Evolutionary conservation across 495 filamentous ascomycete genomes (phyloP).

Genomic region (Aspergillus haitiensis): DNA sequence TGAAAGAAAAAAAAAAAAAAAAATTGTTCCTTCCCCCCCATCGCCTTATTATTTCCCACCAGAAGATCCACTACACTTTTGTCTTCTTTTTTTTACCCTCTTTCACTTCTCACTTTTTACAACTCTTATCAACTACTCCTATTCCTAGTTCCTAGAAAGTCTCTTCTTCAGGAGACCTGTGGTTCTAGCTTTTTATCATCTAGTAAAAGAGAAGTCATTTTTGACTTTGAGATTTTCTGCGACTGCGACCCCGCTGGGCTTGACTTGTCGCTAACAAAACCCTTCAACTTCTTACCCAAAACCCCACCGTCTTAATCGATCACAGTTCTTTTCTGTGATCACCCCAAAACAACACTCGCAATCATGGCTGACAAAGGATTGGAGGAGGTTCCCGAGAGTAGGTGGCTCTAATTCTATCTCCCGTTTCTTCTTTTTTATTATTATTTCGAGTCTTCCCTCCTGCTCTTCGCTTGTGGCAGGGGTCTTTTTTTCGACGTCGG

Average conservation of each 20-base stretch:
- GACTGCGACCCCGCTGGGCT: constrained; percentile 31
- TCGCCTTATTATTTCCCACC: constrained; percentile 38
- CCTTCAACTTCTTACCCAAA: constrained; percentile 28
- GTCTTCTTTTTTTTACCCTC: constrained; percentile 22
- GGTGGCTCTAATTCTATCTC: constrained; percentile 33
- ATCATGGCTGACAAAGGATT: constrained; percentile 99
- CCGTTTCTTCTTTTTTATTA: constrained; percentile 18
- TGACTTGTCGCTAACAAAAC: constrained; percentile 38
- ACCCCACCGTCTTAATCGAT: constrained; percentile 50
- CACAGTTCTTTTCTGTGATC: constrained; percentile 75
- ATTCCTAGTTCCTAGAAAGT: constrained; percentile 31
- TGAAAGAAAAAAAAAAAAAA: constrained; percentile 36
- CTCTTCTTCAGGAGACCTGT: constrained; percentile 42
- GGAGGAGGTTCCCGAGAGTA: constrained; percentile 92
- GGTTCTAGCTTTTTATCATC: constrained; percentile 36
- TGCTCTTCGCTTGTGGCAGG: constrained; percentile 8
- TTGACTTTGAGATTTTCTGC: constrained; percentile 45
- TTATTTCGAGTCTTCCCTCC: background rate
- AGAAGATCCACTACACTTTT: constrained; percentile 29
- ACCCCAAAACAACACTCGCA: constrained; percentile 60
- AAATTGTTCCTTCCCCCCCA: constrained; percentile 39
- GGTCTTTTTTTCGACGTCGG: constrained; percentile 25
- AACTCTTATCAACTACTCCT: constrained; percentile 16
- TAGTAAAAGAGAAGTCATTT: constrained; percentile 15
- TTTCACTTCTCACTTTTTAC: constrained; percentile 33